A percentile compares a stretch with the other conserved stretches of the same genome.
Evolutionary conservation across 2,329 filamentous ascomycete genomes (phyloP).

Genomic region (Cladosporium sphaerospermum): DNA sequence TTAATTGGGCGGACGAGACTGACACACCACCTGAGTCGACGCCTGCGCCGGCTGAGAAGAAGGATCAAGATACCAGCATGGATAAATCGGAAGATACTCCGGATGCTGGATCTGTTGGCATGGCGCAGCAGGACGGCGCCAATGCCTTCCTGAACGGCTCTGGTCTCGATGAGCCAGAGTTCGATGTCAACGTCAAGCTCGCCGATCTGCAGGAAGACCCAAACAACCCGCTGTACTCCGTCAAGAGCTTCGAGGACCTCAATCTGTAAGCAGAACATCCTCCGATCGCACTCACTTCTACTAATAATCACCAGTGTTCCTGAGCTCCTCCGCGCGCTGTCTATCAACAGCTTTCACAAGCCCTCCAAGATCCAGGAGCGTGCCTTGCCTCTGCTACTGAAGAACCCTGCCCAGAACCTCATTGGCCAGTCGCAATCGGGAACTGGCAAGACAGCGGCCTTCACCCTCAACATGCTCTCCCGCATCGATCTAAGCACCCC

Average conservation of each 20-base stretch:
- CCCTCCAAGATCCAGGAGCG: constrained; percentile 98
- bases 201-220: constrained; percentile 82
- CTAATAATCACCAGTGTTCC: constrained; percentile 40
- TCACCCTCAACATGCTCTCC: constrained; percentile 84
- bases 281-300: constrained; percentile 18
- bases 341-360: constrained; percentile 80
- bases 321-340: constrained; percentile 69
- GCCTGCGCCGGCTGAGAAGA: constrained; percentile 18
- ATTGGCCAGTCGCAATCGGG: constrained; percentile 99
- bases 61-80: constrained; percentile 13
- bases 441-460: constrained; percentile 95
- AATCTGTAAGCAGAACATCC: constrained; percentile 57
- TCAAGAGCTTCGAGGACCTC: constrained; percentile 76
- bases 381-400: constrained; percentile 81
- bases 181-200: constrained; percentile 87
- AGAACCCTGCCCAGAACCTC: constrained; percentile 83
- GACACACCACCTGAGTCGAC: constrained; percentile 16
- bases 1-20: constrained; percentile 32
- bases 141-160: constrained; percentile 34
- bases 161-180: constrained; percentile 62
- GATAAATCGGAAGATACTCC: constrained; percentile 9
- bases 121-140: constrained; percentile 41
- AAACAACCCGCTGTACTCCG: constrained; percentile 80
- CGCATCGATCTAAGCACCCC: constrained; percentile 69
- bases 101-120: constrained; percentile 13